Evolutionary conservation across 2,329 filamentous ascomycete species (phyloP), one percentile per base, ranked within the genome.

Genomic region (Ophiocordyceps polyrhachis-furcata): DNA sequence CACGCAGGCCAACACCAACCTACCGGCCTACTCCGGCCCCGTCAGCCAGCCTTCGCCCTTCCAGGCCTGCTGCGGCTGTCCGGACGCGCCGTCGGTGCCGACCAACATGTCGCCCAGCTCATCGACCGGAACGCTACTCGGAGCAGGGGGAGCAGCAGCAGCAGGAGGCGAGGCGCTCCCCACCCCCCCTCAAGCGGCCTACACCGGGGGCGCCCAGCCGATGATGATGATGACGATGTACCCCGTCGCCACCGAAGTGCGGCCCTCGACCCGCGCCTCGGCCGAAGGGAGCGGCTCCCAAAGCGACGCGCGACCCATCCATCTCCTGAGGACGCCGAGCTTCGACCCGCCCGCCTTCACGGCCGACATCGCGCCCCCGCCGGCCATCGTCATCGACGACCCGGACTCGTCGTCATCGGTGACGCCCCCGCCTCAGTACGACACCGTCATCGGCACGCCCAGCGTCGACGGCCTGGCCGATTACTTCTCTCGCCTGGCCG

Each of bases 311-410:
- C 73, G 86, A 5, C 87, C 88, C 0, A 93, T 94, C 44, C 88
- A 94, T 58, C 71, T 94, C 2, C 63, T 93, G 29, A 79, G 88
- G 21, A 73, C 77, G 6, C 88, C 88, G 0, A 93, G 85, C 0
- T 93, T 87, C 63, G 87, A 87, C 47, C 88, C 88, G 2, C 87
- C 88, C 0, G 76, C 84, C 0, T 94, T 93, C 55, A 81, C 91
- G 49, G 85, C 85, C 5, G 82, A 93, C 44, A 56, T 64, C 0
- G 55, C 58, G 17, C 61, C 62, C 8, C 62, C 63, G 7, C 58
- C 62, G 3, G 58, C 53, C 38, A 53, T 56, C 28, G 46, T 55
- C 17, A 47, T 49, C n/a, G 47, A 52, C 19, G 46, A 47, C 15
- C 44, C 53, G 1, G 53, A 52, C 3, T 57, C 1, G 60, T 83